These are phyloP conservation scores for Pyrus hybrid DNA, from an alignment of 331 rosid genomes.

Conservation along the genomic window DNA sequence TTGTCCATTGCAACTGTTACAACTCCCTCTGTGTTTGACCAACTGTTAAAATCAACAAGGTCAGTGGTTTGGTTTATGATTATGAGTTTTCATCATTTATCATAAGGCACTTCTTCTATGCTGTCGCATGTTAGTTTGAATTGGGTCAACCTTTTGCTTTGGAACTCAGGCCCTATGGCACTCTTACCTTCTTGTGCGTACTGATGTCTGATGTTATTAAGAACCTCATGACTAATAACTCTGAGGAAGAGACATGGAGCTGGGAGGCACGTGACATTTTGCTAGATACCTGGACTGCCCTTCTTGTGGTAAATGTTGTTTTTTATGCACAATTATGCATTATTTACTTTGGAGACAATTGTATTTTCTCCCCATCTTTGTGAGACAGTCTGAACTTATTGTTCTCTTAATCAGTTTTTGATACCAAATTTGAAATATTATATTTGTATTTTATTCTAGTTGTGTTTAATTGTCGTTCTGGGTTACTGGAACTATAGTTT, in stretches of 20 bases:
- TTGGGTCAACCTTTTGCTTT: conserved; percentile 12
- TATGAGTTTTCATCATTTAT: background rate
- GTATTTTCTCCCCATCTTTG: background rate
- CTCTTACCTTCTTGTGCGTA: conserved; percentile 60
- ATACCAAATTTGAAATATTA: background rate
- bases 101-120: background rate
- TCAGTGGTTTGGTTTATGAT: conserved; percentile 12
- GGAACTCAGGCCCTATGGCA: conserved; percentile 65
- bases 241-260: conserved; percentile 88
- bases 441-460: background rate
- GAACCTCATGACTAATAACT: conserved; percentile 50
- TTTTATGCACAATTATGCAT: background rate
- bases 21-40: conserved; percentile 63
- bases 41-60: conserved; percentile 65
- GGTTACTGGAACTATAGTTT: background rate
- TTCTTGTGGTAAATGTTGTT: conserved; percentile 53
- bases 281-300: conserved; percentile 84
- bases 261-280: conserved; percentile 93
- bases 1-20: conserved; percentile 76
- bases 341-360: background rate
- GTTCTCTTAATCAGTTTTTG: background rate
- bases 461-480: background rate
- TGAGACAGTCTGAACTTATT: background rate
- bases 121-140: background rate
- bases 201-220: conserved; percentile 82